phyloP scores from a whole-genome alignment of 73 alveolate species.

The Diophrys sp. region DNA sequence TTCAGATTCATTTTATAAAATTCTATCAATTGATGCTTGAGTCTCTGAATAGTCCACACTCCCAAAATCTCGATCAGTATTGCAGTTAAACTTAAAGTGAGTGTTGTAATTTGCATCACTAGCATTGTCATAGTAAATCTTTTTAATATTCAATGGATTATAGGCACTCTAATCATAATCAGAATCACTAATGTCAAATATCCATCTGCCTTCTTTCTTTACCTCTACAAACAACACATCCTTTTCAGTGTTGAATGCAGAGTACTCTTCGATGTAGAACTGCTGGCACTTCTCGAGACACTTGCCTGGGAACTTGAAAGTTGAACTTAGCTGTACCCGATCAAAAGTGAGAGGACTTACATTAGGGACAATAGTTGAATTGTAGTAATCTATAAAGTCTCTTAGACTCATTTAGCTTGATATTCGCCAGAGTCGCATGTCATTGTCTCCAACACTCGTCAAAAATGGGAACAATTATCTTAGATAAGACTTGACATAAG shows the following conservation, averaged over 20 bases:
- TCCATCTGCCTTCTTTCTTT: conserved; percentile 14
- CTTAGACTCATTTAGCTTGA: background rate
- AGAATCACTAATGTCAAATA: background rate
- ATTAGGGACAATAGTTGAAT: conserved; percentile 15
- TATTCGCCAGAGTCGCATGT: conserved; percentile 41
- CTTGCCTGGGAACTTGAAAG: conserved; percentile 30
- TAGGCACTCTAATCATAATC: background rate
- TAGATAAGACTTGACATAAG: conserved; percentile 14
- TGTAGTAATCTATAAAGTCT: conserved; percentile 29
- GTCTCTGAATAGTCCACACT: background rate
- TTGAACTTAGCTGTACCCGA: background rate
- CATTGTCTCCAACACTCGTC: conserved; percentile 16
- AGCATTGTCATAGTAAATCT: background rate
- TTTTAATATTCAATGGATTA: background rate
- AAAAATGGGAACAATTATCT: conserved; percentile 29
- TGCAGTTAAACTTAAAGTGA: background rate
- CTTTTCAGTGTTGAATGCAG: conserved; percentile 12
- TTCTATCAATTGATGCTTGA: background rate
- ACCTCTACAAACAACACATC: conserved; percentile 34
- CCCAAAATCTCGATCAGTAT: background rate
- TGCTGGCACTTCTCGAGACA: conserved; percentile 21
- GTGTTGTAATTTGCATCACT: background rate
- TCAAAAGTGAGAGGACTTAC: background rate
- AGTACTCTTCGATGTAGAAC: conserved; percentile 33
- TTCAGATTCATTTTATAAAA: background rate